Evolutionary conservation across 225 moss, liverwort and hornwort genomes (phyloP).

Genomic region (Sphagnum contortum): DNA sequence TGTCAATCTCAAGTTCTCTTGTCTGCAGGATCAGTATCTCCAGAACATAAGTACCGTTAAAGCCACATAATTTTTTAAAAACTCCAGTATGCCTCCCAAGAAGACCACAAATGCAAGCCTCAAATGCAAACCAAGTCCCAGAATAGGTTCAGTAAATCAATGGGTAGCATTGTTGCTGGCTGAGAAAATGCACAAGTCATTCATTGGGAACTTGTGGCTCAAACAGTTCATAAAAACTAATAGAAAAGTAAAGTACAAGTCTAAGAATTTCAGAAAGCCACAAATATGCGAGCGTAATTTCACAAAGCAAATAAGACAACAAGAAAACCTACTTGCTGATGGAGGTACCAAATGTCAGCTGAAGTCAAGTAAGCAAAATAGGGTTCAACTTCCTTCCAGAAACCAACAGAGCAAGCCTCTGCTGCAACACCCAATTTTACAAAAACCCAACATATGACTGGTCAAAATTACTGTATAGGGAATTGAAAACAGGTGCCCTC

Average conservation of each 20-base stretch:
- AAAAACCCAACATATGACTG: not conserved
- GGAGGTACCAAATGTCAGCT: constrained; percentile 54
- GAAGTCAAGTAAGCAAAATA: constrained; percentile 66
- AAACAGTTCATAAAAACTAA: too few species aligned
- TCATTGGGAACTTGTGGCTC: too few species aligned
- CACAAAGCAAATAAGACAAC: too few species aligned
- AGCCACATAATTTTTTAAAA: not conserved
- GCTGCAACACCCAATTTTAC: constrained; percentile 22
- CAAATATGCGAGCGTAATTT: too few species aligned
- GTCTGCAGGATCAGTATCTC: constrained; percentile 15
- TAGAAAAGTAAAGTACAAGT: too few species aligned
- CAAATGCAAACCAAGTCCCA: too few species aligned
- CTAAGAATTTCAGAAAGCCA: too few species aligned
- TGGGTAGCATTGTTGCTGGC: too few species aligned
- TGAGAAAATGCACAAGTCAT: too few species aligned
- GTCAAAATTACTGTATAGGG: not conserved
- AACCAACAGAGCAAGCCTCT: constrained; percentile 45
- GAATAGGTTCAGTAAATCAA: too few species aligned
- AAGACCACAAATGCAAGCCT: too few species aligned
- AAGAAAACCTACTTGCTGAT: constrained; percentile 38
- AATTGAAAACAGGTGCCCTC: not conserved
- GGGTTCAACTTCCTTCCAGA: constrained; percentile 85
- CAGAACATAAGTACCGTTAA: not conserved
- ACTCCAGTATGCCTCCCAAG: not conserved
- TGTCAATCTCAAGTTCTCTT: constrained; percentile 26